Conservation (phyloP, 768 basidiomycete species). For the Russula emetica region DNA sequence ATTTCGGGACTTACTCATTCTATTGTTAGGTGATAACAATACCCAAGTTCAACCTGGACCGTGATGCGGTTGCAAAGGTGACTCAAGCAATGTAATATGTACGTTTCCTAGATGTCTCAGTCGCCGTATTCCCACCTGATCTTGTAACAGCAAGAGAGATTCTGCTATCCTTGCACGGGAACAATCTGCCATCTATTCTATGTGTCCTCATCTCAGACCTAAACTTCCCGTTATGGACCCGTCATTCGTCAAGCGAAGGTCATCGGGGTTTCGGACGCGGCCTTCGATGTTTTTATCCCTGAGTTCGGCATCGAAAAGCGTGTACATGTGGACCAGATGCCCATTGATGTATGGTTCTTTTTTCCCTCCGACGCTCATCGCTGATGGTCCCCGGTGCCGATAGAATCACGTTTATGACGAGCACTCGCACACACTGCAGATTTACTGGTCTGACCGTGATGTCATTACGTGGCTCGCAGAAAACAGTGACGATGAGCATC, state of each 20-base stretch:
- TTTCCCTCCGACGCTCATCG: not conserved
- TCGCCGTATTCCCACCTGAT: slow-evolving; percentile 1
- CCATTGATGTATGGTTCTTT: slow-evolving; percentile 70
- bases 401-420: slow-evolving; percentile 97
- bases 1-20: not conserved
- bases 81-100: slow-evolving; percentile 99
- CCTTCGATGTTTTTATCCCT: slow-evolving; percentile 92
- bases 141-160: slow-evolving; percentile 68
- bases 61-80: slow-evolving; percentile 94
- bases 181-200: slow-evolving; percentile 94
- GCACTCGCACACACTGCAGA: slow-evolving; percentile 84
- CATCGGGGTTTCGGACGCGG: slow-evolving; percentile 93
- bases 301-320: slow-evolving; percentile 99
- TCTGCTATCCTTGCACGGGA: slow-evolving; percentile 91
- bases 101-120: slow-evolving; percentile 31
- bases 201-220: slow-evolving; percentile 93
- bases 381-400: not conserved
- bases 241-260: slow-evolving; percentile 95
- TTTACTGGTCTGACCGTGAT: slow-evolving; percentile 94
- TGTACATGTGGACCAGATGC: slow-evolving; percentile 98
- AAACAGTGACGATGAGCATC: slow-evolving; percentile 92
- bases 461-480: slow-evolving; percentile 94
- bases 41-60: slow-evolving; percentile 95
- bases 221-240: slow-evolving; percentile 90
- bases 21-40: slow-evolving; percentile 33